Evolutionary conservation across 2,329 filamentous ascomycete species (phyloP).

Genomic region (Epichloe brachyelytri): DNA sequence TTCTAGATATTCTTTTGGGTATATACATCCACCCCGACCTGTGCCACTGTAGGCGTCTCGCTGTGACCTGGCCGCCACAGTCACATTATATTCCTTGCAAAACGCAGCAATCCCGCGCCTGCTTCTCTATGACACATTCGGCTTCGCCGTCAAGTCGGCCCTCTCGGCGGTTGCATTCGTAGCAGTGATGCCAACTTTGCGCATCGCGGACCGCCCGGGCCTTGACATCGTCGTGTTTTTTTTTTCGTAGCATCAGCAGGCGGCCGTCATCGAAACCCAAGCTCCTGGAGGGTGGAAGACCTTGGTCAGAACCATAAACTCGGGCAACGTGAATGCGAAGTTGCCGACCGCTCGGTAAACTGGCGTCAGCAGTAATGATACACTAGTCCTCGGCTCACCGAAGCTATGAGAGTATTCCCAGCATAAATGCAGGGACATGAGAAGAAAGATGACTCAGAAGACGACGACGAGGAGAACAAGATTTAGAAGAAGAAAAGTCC

Average conservation of each 20-base stretch:
- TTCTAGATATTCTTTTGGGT: conserved; percentile 4
- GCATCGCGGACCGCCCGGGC: too few species aligned
- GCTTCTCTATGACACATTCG: not conserved
- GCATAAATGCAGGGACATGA: not conserved
- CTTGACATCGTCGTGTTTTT: too few species aligned
- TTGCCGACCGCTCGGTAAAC: not conserved
- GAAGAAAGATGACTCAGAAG: not conserved
- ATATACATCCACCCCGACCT: conserved; percentile 2
- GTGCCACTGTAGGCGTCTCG: not conserved
- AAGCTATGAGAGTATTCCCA: not conserved
- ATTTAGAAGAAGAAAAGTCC: not conserved
- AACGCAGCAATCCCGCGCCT: not conserved
- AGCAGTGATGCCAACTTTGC: too few species aligned
- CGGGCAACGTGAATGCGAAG: not conserved
- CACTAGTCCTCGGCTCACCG: conserved; percentile 5
- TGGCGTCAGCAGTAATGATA: not conserved
- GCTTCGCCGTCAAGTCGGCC: not conserved
- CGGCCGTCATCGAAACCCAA: not conserved
- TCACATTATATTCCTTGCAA: not conserved
- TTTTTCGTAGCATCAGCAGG: too few species aligned
- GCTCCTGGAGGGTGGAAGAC: not conserved
- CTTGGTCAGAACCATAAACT: not conserved
- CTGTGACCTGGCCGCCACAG: not conserved
- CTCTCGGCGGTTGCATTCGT: not conserved
- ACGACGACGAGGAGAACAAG: not conserved